A percentile compares a stretch with the other conserved stretches of the same genome.
Evolutionary conservation across 208 protist species (phyloP).

Genomic region (Porcisia deanei): DNA sequence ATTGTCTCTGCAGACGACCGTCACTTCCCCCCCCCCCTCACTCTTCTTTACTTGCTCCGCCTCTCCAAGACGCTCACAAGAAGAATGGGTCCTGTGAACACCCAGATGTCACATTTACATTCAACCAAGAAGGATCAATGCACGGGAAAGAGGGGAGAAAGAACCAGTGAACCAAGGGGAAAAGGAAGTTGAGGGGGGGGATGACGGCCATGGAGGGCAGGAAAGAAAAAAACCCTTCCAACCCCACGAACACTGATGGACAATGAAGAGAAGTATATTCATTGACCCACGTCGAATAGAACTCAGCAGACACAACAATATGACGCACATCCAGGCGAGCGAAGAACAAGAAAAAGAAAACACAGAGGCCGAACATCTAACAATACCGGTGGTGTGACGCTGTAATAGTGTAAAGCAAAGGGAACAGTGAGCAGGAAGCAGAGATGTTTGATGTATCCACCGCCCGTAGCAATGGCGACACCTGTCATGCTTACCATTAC

Average conservation of each 20-base stretch:
- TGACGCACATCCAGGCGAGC: background rate
- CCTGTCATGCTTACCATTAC: background rate
- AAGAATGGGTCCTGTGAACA: background rate
- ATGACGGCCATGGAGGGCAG: background rate
- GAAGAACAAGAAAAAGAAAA: background rate
- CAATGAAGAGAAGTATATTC: background rate
- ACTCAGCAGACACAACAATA: background rate
- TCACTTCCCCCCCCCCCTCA: background rate
- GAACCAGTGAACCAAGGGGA: background rate
- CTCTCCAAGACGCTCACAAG: background rate
- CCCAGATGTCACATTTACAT: background rate
- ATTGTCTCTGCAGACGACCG: background rate
- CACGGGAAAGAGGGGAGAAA: background rate
- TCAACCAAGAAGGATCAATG: background rate
- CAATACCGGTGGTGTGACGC: background rate
- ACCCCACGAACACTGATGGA: background rate
- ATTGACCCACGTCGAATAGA: background rate
- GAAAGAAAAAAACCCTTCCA: background rate
- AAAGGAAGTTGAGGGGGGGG: background rate
- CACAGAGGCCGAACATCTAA: background rate
- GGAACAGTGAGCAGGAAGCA: background rate
- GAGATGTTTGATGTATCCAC: background rate
- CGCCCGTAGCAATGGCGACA: background rate
- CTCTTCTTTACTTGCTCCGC: background rate
- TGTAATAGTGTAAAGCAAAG: background rate